A percentile compares a stretch with the other conserved stretches of the same genome.
phyloP scores from a whole-genome alignment of 2,329 filamentous ascomycete species.

The Aspergillus pseudotamarii region DNA sequence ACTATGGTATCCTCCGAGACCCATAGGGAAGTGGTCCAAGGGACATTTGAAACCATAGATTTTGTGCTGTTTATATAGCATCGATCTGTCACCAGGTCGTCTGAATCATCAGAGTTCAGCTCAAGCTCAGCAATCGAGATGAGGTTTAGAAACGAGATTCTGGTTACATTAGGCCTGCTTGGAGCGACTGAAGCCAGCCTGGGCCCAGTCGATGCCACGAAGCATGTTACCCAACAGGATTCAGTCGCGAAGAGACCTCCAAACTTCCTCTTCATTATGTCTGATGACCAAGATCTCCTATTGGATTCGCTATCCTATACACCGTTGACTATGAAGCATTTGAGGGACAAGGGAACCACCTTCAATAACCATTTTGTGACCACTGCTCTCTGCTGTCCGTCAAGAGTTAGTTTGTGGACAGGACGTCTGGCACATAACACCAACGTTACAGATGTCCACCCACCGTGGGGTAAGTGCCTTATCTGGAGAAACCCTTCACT shows the following conservation, averaged over 20 bases:
- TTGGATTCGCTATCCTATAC: constrained; percentile 65
- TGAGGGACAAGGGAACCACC: constrained; percentile 60
- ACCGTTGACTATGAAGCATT: constrained; percentile 58
- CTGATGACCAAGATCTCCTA: constrained; percentile 68
- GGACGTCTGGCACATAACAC: constrained; percentile 71
- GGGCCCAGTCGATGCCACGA: not conserved
- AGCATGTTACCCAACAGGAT: not conserved
- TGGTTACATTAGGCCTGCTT: not conserved
- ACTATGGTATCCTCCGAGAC: not conserved
- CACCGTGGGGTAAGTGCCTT: constrained; percentile 53
- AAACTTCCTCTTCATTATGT: constrained; percentile 69
- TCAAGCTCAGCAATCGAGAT: not conserved
- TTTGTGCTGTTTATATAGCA: not conserved
- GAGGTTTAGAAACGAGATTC: not conserved
- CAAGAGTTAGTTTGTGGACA: constrained; percentile 66
- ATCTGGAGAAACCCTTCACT: not conserved
- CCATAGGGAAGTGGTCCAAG: not conserved
- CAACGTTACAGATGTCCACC: constrained; percentile 64
- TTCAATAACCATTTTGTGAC: constrained; percentile 69
- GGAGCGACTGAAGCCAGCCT: not conserved
- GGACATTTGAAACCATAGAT: not conserved
- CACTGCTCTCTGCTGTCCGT: constrained; percentile 68
- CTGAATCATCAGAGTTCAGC: not conserved
- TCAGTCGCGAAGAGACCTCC: constrained; percentile 24
- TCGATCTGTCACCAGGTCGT: not conserved